Conservation (phyloP, 768 basidiomycete species). For the Tylopilus balloui region DNA sequence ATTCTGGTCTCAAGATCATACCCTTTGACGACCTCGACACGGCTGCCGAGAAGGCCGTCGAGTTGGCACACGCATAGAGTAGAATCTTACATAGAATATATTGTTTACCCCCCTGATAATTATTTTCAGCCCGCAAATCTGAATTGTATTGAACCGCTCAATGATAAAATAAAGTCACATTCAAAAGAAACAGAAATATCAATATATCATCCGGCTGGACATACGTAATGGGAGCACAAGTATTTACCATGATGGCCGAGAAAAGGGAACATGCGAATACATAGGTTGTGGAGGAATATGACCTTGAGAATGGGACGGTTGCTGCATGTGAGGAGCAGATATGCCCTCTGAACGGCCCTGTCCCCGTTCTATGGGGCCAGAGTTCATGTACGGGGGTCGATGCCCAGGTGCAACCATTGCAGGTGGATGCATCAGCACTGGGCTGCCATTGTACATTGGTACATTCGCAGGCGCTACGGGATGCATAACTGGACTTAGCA, state of each 20-base stretch:
- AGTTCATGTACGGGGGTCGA: conserved; percentile 39
- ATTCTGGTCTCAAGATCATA: conserved; percentile 89
- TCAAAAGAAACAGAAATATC: conserved; percentile 26
- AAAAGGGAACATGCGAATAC: conserved; percentile 28
- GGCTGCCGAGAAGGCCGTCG: conserved; percentile 77
- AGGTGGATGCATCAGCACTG: conserved; percentile 57
- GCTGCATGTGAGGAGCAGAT: conserved; percentile 38
- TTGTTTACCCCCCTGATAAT: conserved; percentile 18
- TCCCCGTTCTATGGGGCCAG: conserved; percentile 47
- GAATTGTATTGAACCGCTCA: background rate
- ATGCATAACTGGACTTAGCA: conserved; percentile 73
- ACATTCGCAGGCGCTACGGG: conserved; percentile 42
- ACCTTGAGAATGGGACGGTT: conserved; percentile 27
- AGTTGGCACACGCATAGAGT: conserved; percentile 52
- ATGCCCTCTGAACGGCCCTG: conserved; percentile 48
- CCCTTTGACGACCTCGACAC: conserved; percentile 92
- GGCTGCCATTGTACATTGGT: conserved; percentile 63
- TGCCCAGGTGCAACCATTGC: conserved; percentile 35
- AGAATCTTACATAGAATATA: conserved; percentile 17
- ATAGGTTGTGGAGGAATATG: conserved; percentile 28
- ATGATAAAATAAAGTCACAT: conserved; percentile 21
- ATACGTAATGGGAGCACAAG: conserved; percentile 15
- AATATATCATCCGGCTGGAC: conserved; percentile 31
- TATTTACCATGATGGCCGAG: conserved; percentile 31
- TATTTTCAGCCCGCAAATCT: background rate